phyloP scores from a whole-genome alignment of 306 rosid genomes.

The Biancaea sappan region DNA sequence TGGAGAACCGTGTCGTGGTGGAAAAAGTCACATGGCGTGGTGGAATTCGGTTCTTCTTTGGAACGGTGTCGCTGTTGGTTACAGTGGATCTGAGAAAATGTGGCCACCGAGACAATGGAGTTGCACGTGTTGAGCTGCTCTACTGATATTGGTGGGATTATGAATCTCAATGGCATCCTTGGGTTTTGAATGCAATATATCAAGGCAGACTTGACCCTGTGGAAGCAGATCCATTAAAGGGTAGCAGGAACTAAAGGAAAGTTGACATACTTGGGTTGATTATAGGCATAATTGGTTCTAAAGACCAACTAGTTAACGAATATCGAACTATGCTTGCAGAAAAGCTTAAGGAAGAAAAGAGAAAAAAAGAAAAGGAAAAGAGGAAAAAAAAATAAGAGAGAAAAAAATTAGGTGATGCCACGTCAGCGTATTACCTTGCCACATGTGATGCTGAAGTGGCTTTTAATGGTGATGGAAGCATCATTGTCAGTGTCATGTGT shows the following conservation, averaged over 20 bases:
- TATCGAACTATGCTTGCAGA: slow-evolving; percentile 99
- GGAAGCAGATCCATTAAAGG: slow-evolving; percentile 93
- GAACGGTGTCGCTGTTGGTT: slow-evolving; percentile 22
- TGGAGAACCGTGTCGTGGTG: slow-evolving; percentile 53
- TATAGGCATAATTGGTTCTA: slow-evolving; percentile 91
- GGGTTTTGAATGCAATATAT: slow-evolving; percentile 79
- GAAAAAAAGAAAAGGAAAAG: too few relatives aligned
- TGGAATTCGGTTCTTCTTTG: background rate
- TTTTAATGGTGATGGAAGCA: too few relatives aligned
- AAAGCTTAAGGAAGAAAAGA: too few relatives aligned
- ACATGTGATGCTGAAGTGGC: too few relatives aligned
- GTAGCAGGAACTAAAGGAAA: slow-evolving; percentile 84
- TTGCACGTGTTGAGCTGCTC: slow-evolving; percentile 85
- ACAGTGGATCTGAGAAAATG: background rate
- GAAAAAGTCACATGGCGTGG: slow-evolving; percentile 56
- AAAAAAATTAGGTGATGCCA: too few relatives aligned
- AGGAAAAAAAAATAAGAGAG: too few relatives aligned
- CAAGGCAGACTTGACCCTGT: slow-evolving; percentile 99
- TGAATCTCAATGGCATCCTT: slow-evolving; percentile 72
- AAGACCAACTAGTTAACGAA: slow-evolving; percentile 93
- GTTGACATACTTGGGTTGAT: slow-evolving; percentile 99
- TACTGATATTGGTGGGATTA: slow-evolving; percentile 71
- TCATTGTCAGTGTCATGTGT: too few relatives aligned
- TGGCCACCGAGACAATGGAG: slow-evolving; percentile 41
- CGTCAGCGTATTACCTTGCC: too few relatives aligned